Evolutionary conservation across 768 basidiomycete genomes (phyloP), one percentile per base, ranked within the genome.

Genomic region (Coprinellus micaceus): DNA sequence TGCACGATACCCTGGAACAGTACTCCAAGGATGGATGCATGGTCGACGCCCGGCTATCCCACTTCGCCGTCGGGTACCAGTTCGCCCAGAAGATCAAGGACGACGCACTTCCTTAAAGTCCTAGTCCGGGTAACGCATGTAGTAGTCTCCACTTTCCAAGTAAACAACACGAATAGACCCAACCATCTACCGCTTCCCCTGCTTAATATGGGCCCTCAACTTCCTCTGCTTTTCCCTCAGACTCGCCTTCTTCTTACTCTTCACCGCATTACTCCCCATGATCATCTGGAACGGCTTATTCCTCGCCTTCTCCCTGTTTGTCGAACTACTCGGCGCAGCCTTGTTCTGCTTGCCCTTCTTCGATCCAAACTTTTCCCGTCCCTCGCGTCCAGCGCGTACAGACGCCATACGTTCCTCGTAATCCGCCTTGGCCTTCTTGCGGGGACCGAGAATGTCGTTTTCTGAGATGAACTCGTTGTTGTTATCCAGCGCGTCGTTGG

Each of bases 201-300:
- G 80, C 6, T 87, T 82, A 48, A 91, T 89, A 67, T 92, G 91
- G 57, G 83, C 84, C 51, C 90, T 74, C 62, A 92, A 65, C 68
- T 83, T 86, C 63, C 80, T 84, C 69, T 94, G 91, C 69, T 93
- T 94, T 58, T 93, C 87, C 61, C 84, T 77, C 63, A 94, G 69
- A 0, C 86, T 88, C 22, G 85, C 85, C 74, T 88, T 91, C 75
- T 90, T 92, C 76, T 94, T 93, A 1, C 89, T 77, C 60, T 78
- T 77, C n/a, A 93, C 89, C 1, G 85, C 83, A 1, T 80, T 80
- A 57, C 88, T 91, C 49, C 85, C 79, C 59, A 93, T 73, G 53
- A 92, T 85, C 91, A 93, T 94, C 94, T 96, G 95, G 61, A 96
- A 82, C 24, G 94, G 94, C 70, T 98, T 97, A 70, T 95, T 94